These are phyloP conservation scores for Auriscalpium vulgare DNA, from an alignment of 768 basidiomycete genomes.

Conservation along the genomic window DNA sequence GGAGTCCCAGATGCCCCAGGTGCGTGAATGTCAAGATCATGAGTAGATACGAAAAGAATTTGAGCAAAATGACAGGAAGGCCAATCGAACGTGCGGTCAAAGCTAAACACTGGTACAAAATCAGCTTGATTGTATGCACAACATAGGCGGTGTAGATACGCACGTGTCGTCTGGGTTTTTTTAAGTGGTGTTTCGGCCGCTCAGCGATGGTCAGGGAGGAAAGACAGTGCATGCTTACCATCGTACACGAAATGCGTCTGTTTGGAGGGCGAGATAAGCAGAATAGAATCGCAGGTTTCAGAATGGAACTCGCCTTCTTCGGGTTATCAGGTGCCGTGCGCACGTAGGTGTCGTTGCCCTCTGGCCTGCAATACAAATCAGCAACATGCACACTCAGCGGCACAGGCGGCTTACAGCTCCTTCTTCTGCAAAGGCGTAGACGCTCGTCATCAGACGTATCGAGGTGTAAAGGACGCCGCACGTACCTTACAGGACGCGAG, in stretches of 20 bases:
- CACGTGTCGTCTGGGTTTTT: conserved; percentile 13
- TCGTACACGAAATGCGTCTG: conserved; percentile 80
- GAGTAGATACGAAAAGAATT: too few species aligned
- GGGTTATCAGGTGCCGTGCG: conserved; percentile 73
- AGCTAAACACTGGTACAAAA: background rate
- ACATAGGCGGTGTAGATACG: background rate
- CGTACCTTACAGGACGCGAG: conserved; percentile 83
- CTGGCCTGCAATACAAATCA: conserved; percentile 41
- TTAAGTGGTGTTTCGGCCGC: too few species aligned
- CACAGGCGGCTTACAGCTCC: conserved; percentile 34
- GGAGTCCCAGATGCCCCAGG: too few species aligned
- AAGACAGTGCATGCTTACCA: conserved; percentile 33
- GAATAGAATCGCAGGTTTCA: background rate
- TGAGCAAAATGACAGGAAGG: too few species aligned
- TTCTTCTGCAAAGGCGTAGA: conserved; percentile 31
- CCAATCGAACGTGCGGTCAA: background rate
- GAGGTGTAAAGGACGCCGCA: conserved; percentile 1
- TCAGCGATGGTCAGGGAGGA: background rate
- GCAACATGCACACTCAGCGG: background rate
- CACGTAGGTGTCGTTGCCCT: conserved; percentile 81
- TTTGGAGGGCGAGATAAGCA: conserved; percentile 2
- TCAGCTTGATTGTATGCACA: background rate
- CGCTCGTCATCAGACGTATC: background rate
- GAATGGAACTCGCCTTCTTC: conserved; percentile 55
- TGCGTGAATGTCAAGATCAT: too few species aligned